Evolutionary conservation across 2,329 filamentous ascomycete species (phyloP), one percentile per base, ranked within the genome.

Genomic region (Fusarium anthophilum): DNA sequence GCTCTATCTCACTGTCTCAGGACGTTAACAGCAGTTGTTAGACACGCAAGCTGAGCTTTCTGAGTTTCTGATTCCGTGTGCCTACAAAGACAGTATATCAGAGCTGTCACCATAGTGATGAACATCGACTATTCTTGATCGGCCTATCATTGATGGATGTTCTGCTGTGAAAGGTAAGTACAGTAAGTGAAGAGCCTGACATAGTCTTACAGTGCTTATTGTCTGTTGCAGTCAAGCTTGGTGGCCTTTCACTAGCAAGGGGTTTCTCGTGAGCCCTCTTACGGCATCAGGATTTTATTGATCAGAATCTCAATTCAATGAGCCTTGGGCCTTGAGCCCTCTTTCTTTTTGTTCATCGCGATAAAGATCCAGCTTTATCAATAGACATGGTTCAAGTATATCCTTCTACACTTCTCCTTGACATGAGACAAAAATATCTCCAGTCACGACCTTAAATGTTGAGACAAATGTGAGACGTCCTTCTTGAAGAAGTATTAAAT

Each of bases 251-350:
- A 5, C 13, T 6, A 26, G 17, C n/a, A 20, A 53, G 4, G 5
- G 6, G 3, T 8, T 12, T 24, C 8, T 20, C n/a, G 4, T 20
- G 15, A 8, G 6, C 11, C 12, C n/a, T 24, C 17, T 10, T 50
- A 10, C n/a, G 6, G 6, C 6, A 35, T 35, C 30, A 10, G 8
- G 1, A 35, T 24, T 1, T 20, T 5, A 24, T 24, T 35, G 6
- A 20, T 15, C 15, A 6, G 3, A 15, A 5, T 20, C 3, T 5
- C 13, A 15, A 15, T 20, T 3, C 3, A 8, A 17, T 4, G 4
- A 0, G 1, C 28, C 10, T 39, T 18, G 8, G 0, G 1, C 28
- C 10, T 39, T 18, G 8, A 13, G 7, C 5, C 11, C 4, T 35
- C 2, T 28, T 7, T 2, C 14, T 5, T 18, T 18, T 13, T n/a